These are phyloP conservation scores for button mushroom (Agaricus bisporus) DNA, from an alignment of 768 basidiomycete genomes.

Conservation along the genomic window DNA sequence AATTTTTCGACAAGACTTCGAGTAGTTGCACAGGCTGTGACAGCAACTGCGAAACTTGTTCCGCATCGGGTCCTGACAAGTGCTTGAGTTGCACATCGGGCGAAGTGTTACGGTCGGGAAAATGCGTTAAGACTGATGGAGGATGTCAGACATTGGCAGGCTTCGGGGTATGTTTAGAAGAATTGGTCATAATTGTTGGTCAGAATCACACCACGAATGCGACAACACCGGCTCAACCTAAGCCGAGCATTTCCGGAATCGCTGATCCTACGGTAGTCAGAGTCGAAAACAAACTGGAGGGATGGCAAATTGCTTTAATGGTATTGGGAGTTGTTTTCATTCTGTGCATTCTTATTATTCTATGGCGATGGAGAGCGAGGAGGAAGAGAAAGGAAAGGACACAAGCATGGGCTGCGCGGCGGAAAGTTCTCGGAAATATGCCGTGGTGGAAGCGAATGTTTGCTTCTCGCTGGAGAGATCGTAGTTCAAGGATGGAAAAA, in stretches of 20 bases:
- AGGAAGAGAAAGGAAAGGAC: slow-evolving; percentile 66
- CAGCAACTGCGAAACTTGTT: slow-evolving; percentile 72
- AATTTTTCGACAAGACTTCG: slow-evolving; percentile 66
- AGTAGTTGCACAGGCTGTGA: slow-evolving; percentile 69
- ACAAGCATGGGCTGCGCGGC: slow-evolving; percentile 58
- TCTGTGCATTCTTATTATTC: slow-evolving; percentile 52
- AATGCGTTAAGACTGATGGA: slow-evolving; percentile 53
- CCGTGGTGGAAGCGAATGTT: slow-evolving; percentile 54
- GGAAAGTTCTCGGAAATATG: slow-evolving; percentile 45
- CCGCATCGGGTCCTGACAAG: slow-evolving; percentile 55
- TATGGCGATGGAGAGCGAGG: slow-evolving; percentile 69
- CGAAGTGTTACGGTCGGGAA: slow-evolving; percentile 57
- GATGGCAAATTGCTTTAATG: slow-evolving; percentile 89
- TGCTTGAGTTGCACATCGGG: slow-evolving; percentile 73
- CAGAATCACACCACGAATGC: slow-evolving; percentile 30
- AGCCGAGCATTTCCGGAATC: slow-evolving; percentile 55
- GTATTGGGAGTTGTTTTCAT: slow-evolving; percentile 68
- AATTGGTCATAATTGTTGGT: slow-evolving; percentile 52
- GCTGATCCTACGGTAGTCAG: slow-evolving; percentile 38
- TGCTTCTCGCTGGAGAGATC: slow-evolving; percentile 39
- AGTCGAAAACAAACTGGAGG: slow-evolving; percentile 38
- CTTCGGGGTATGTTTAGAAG: slow-evolving; percentile 76
- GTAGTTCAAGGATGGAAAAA: slow-evolving; percentile 33
- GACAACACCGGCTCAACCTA: slow-evolving; percentile 31
- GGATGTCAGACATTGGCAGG: slow-evolving; percentile 54